phyloP scores from a whole-genome alignment of 192 early-diverging fungal genomes.

The Coemansia pectinata region DNA sequence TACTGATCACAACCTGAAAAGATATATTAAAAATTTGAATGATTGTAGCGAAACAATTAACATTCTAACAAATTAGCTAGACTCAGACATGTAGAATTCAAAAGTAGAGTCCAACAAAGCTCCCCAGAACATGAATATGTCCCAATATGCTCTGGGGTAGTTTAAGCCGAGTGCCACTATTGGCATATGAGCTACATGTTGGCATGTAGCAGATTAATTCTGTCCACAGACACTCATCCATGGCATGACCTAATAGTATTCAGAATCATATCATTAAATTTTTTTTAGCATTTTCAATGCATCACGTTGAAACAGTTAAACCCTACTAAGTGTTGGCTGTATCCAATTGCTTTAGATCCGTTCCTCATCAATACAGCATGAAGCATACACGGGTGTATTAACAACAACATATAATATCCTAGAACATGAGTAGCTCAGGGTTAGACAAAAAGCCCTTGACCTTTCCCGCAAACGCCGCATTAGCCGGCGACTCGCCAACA shows the following conservation, averaged over 20 bases:
- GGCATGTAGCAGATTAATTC: neutral
- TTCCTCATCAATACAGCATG: neutral
- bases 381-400: neutral
- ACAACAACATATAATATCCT: neutral
- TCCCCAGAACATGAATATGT: too few relatives aligned
- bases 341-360: neutral
- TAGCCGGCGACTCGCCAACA: conserved; percentile 29
- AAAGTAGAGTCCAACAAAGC: too few relatives aligned
- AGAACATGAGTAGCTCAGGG: conserved; percentile 44
- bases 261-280: neutral
- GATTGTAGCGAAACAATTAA: too few relatives aligned
- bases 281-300: neutral
- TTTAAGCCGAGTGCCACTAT: neutral
- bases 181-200: neutral
- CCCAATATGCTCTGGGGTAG: neutral
- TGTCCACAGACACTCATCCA: neutral
- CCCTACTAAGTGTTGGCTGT: too few relatives aligned
- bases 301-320: neutral
- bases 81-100: too few relatives aligned
- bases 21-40: neutral
- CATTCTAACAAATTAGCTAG: too few relatives aligned
- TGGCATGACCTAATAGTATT: neutral
- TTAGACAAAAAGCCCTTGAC: conserved; percentile 44
- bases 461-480: conserved; percentile 24
- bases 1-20: too few relatives aligned